A percentile compares a stretch with the other conserved stretches of the same genome.
These are phyloP conservation scores for Tolypocladium ophioglossoides DNA, from an alignment of 2,329 filamentous ascomycete genomes.

Conservation along the genomic window DNA sequence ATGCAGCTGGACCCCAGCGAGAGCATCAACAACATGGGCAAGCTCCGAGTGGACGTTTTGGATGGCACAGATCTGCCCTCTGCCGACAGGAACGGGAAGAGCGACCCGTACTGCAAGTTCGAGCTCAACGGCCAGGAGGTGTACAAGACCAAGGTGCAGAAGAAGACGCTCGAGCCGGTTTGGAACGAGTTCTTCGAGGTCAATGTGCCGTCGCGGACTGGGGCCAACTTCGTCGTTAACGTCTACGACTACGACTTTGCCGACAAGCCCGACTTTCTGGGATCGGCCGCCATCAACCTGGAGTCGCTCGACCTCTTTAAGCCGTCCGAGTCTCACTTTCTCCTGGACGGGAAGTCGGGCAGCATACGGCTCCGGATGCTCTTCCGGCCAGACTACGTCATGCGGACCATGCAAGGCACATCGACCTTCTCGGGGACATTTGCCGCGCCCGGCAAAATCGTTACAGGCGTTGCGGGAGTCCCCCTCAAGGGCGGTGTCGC, in stretches of 20 bases:
- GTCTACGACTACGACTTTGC: slow-evolving; percentile 97
- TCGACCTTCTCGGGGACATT: slow-evolving; percentile 92
- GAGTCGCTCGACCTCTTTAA: slow-evolving; percentile 76
- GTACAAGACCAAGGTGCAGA: slow-evolving; percentile 90
- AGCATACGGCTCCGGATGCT: slow-evolving; percentile 71
- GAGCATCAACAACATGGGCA: slow-evolving; percentile 98
- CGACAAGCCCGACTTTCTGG: slow-evolving; percentile 87
- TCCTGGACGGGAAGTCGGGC: slow-evolving; percentile 83
- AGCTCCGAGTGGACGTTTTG: slow-evolving; percentile 83
- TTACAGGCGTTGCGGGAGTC: slow-evolving; percentile 68
- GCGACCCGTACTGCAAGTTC: slow-evolving; percentile 95
- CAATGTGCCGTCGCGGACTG: slow-evolving; percentile 71
- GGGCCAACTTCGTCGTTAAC: slow-evolving; percentile 69
- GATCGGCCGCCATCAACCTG: slow-evolving; percentile 64
- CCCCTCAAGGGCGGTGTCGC: slow-evolving; percentile 89
- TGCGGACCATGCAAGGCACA: slow-evolving; percentile 75
- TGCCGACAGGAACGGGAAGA: slow-evolving; percentile 92
- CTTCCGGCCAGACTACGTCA: slow-evolving; percentile 89
- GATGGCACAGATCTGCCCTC: slow-evolving; percentile 82
- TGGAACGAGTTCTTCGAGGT: slow-evolving; percentile 98
- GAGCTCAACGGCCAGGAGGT: slow-evolving; percentile 79
- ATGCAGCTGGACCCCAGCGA: slow-evolving; percentile 92
- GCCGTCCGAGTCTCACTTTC: slow-evolving; percentile 61
- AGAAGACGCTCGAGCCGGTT: slow-evolving; percentile 88
- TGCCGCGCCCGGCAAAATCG: slow-evolving; percentile 75